Evolutionary conservation across 495 filamentous ascomycete genomes (phyloP).

Genomic region (Xylaria longipes): DNA sequence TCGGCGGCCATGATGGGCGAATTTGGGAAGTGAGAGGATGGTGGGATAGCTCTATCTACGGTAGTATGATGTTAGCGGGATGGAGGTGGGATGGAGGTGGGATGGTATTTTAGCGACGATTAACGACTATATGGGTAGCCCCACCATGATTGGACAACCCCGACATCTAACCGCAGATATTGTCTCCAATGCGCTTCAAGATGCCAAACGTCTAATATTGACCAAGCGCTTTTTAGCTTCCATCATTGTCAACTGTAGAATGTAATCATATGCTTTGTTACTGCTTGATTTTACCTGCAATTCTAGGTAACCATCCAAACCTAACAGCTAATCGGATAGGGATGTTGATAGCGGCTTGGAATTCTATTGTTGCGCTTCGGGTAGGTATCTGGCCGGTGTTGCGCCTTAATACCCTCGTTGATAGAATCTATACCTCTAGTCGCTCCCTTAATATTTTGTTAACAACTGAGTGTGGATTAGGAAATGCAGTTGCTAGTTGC

Average conservation of each 20-base stretch:
- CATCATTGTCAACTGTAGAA: too few species aligned
- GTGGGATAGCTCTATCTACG: slow-evolving; percentile 1
- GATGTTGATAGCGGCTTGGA: neutral
- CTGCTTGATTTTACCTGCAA: neutral
- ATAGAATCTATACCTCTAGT: neutral
- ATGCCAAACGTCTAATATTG: neutral
- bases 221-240: too few species aligned
- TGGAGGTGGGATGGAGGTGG: neutral
- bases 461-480: neutral
- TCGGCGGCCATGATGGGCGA: slow-evolving; percentile 22
- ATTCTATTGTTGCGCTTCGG: neutral
- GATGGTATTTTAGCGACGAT: neutral
- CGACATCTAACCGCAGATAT: neutral
- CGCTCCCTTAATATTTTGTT: neutral
- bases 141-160: neutral
- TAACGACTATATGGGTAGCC: neutral
- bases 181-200: neutral
- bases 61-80: neutral
- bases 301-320: neutral
- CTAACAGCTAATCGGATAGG: neutral
- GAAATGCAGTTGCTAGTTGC: neutral
- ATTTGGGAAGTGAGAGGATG: neutral
- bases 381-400: neutral
- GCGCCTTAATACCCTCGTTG: neutral
- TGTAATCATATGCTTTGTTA: too few species aligned